Conservation (phyloP, 495 filamentous ascomycete species). For the Pyrenopolyporus hunteri region DNA sequence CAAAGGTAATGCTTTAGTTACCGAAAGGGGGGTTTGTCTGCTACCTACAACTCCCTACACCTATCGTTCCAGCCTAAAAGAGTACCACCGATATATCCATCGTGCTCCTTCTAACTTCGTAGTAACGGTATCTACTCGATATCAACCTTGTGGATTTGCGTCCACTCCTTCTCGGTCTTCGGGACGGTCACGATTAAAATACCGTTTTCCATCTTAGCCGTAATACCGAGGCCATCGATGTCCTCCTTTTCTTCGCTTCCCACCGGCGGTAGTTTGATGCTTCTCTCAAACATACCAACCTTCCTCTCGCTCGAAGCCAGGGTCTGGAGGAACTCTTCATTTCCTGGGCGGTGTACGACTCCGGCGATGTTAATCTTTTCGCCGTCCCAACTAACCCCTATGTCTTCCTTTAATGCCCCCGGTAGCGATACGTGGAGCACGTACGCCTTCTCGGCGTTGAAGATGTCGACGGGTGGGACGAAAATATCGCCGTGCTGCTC, state of each 20-base stretch:
- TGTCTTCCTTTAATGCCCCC: constrained; percentile 77
- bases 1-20: constrained; percentile 4
- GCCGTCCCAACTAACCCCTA: constrained; percentile 75
- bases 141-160: constrained; percentile 65
- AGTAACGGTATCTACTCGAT: constrained; percentile 50
- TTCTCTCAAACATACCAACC: constrained; percentile 75
- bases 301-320: constrained; percentile 67
- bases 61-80: constrained; percentile 1
- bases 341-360: constrained; percentile 71
- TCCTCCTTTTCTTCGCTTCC: constrained; percentile 59
- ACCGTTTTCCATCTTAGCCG: constrained; percentile 67
- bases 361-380: constrained; percentile 73
- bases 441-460: constrained; percentile 67
- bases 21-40: constrained; percentile 11
- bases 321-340: constrained; percentile 72
- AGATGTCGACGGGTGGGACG: constrained; percentile 71
- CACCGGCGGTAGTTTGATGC: constrained; percentile 60
- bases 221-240: constrained; percentile 68
- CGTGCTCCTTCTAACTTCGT: neutral
- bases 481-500: constrained; percentile 58
- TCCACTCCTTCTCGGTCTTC: constrained; percentile 67
- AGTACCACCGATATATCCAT: neutral
- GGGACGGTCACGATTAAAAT: constrained; percentile 70
- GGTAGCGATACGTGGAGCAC: constrained; percentile 75
- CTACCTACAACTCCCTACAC: constrained; percentile 20